These are phyloP conservation scores for Amaranthus cruentus DNA, from an alignment of 148 eudicot species.

Conservation along the genomic window DNA sequence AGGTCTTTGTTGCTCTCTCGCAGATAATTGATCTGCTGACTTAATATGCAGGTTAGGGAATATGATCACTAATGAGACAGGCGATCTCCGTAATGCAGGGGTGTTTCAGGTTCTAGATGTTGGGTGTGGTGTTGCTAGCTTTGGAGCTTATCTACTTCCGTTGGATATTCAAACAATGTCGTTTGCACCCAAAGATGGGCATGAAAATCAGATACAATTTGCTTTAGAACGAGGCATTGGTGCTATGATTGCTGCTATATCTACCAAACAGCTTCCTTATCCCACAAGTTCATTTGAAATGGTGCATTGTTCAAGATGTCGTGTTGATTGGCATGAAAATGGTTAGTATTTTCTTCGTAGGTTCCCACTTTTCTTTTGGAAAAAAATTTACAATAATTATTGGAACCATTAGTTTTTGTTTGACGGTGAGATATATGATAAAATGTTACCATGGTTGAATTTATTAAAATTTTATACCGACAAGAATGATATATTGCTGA, in stretches of 20 bases:
- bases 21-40: constrained; percentile 24
- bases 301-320: constrained; percentile 97
- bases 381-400: no score
- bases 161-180: constrained; percentile 86
- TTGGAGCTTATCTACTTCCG: constrained; percentile 80
- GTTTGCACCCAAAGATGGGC: constrained; percentile 95
- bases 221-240: constrained; percentile 92
- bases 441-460: no score
- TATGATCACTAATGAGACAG: constrained; percentile 78
- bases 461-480: no score
- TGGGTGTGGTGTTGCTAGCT: constrained; percentile 99
- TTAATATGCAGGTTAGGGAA: constrained; percentile 73
- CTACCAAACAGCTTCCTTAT: constrained; percentile 91
- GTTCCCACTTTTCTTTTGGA: neutral
- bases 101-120: constrained; percentile 88
- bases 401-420: no score
- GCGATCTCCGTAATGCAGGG: constrained; percentile 81
- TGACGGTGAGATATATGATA: no score
- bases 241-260: constrained; percentile 85
- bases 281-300: constrained; percentile 86
- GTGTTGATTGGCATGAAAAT: constrained; percentile 93
- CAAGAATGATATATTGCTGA: neutral
- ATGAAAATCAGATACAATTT: constrained; percentile 97
- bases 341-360: constrained; percentile 31
- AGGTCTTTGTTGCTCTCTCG: neutral